phyloP scores from a whole-genome alignment of 306 rosid species.

The Glycine tomentella region DNA sequence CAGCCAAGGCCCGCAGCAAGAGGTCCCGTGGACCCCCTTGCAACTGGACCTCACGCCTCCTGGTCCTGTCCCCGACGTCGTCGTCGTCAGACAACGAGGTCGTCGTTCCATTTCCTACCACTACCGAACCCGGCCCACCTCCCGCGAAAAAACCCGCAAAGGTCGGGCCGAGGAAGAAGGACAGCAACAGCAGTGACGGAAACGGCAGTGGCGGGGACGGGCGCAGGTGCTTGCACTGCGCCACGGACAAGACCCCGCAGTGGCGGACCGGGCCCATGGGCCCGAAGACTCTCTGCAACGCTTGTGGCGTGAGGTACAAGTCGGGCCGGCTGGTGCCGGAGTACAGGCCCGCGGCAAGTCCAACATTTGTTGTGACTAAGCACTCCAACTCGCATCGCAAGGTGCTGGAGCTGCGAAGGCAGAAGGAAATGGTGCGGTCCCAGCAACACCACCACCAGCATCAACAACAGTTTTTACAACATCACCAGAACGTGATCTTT shows the following conservation, averaged over 20 bases:
- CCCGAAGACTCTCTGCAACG: conserved; percentile 84
- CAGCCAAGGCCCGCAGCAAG: conserved; percentile 90
- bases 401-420: conserved; percentile 91
- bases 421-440: conserved; percentile 66
- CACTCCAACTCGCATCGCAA: conserved; percentile 97
- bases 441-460: conserved; percentile 42
- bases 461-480: conserved; percentile 51
- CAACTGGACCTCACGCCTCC: conserved; percentile 79
- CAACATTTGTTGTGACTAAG: conserved; percentile 84
- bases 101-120: conserved; percentile 40
- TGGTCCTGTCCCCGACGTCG: conserved; percentile 54
- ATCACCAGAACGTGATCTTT: conserved; percentile 54
- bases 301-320: conserved; percentile 87
- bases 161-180: conserved; percentile 52
- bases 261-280: conserved; percentile 95
- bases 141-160: conserved; percentile 47
- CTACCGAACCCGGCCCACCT: too few relatives aligned
- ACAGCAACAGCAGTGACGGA: conserved; percentile 43
- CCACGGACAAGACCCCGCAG: conserved; percentile 92
- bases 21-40: conserved; percentile 77
- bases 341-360: conserved; percentile 94
- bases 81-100: conserved; percentile 48
- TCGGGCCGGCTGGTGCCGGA: conserved; percentile 91
- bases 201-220: conserved; percentile 56
- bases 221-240: conserved; percentile 81